Evolutionary conservation across 495 filamentous ascomycete genomes (phyloP), one percentile per base, ranked within the genome.

Genomic region (Tuber melanosporum): DNA sequence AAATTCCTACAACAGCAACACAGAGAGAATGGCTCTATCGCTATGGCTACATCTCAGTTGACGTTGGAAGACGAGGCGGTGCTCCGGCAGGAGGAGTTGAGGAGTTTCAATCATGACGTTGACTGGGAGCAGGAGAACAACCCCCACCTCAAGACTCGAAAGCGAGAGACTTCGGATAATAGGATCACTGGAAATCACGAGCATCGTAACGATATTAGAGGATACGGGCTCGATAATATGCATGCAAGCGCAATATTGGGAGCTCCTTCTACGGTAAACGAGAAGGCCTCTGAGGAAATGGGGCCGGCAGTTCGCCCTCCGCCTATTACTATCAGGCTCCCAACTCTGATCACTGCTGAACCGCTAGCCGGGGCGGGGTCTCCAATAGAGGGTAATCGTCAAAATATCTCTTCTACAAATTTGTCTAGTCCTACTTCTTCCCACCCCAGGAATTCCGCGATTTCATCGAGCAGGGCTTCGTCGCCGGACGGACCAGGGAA

Each of bases 101-200:
- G 88, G 74, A 95, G 92, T 80, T 94, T 94, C 86, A 97, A 97
- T 80, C 92, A 97, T 79, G 93, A 96, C 79, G 88, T 91, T 69
- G 91, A 93, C 75, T 89, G 90, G 87, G 90, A 92, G 76, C 89
- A 90, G 80, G 86, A 86, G 72, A 85, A 86, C 76, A 91, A 91
- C 76, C 88, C 91, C 10, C 88, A 91, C 78, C 84, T 90, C 47
- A 88, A 89, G 81, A 85, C 86, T 22, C 88, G 85, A 76, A 89
- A 90, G 79, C 88, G 89, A 77, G 83, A 86, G 43, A 90, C 91
- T 1, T 85, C 87, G 70, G 92, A 94, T 83, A 84, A 87, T 14
- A 88, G 91, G 75, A 87, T 93, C 42, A 90, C 87, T 5, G 85
- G 87, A 20, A 93, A 92, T 76, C 80, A 86, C 6, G 87, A 87